Base-by-base conservation (phyloP, 2,329 filamentous ascomycete genomes). In the Penicillium sp. region DNA sequence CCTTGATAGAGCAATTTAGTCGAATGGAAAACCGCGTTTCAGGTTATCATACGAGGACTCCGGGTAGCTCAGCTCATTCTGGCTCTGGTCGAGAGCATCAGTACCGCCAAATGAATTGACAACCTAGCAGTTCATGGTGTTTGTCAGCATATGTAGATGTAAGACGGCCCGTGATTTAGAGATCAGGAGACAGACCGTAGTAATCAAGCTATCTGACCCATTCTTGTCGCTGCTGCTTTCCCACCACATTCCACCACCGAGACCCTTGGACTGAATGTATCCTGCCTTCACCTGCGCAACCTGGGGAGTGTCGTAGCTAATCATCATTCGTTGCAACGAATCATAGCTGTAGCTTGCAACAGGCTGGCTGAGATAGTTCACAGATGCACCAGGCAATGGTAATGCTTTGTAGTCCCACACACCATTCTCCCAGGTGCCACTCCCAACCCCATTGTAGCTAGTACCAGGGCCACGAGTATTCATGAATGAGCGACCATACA, bases 211-310 rank as follows among this genome's bases (percentile, higher is more conserved):
- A 0, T 76, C 72, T 11, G 66, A 67, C 0, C 81, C 82, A 3
- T 69, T 63, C 62, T 82, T 83, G 66, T 96, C 91, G 1, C 81
- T 84, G 60, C 85, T 90, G 59, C 82, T 88, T 72, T 95, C 90
- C 88, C 87, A 93, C 88, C 89, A 96, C 90, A 96, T 96, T 25
- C 79, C 88, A n/a, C 91, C 91, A 2, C 90, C 90, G 0, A 96
- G 76, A 0, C 80, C 74, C 35, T 77, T 72, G 13, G 78, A 65
- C 61, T 75, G 78, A 62, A 96, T 80, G 65, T 82, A 95, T 8
- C 79, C 12, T 13, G 39, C 39, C 12, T 41, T 41, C 27, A 5
- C 3, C 11, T 5, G 11, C 4, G 39, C 39, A 4, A 32, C 13
- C 7, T 41, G 4, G 5, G 39, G 39, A 9, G 3, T 41, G 13